A percentile compares a stretch with the other conserved stretches of the same genome.
Evolutionary conservation across 2,329 filamentous ascomycete genomes (phyloP).

Genomic region (Mycocentrospora acerina): DNA sequence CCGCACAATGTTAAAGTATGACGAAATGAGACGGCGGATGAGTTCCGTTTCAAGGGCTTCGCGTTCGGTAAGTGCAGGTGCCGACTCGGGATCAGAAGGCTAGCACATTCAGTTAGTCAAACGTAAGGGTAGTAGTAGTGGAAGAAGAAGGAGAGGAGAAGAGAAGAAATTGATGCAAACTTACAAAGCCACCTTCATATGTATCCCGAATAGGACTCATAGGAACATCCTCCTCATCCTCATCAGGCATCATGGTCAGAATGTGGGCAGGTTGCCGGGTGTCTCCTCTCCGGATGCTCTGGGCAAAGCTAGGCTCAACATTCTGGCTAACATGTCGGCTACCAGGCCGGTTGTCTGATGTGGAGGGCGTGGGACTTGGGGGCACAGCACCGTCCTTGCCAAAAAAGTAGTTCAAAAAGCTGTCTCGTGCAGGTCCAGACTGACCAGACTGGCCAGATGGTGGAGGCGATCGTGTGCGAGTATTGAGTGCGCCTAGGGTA

Average conservation of each 20-base stretch:
- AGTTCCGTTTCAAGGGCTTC: conserved; percentile 97
- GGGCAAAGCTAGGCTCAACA: conserved; percentile 77
- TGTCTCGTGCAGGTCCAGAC: conserved; percentile 67
- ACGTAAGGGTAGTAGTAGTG: too few species aligned
- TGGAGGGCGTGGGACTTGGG: conserved; percentile 40
- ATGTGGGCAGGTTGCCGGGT: conserved; percentile 54
- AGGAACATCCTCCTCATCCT: conserved; percentile 43
- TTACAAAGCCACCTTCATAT: conserved; percentile 61
- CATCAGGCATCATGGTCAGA: conserved; percentile 44
- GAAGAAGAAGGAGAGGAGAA: too few species aligned
- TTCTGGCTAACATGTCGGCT: conserved; percentile 75
- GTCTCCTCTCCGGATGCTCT: conserved; percentile 74
- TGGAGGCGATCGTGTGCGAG: conserved; percentile 62
- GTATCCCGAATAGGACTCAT: conserved; percentile 38
- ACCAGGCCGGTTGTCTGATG: conserved; percentile 42
- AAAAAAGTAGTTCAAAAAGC: conserved; percentile 98
- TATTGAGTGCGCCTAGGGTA: conserved; percentile 61
- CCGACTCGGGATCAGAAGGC: conserved; percentile 54
- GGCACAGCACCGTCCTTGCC: conserved; percentile 78
- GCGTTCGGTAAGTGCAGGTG: conserved; percentile 88
- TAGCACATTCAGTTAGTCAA: conserved; percentile 24
- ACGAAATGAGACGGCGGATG: conserved; percentile 92
- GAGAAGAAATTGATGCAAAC: conserved; percentile 42
- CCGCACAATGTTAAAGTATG: conserved; percentile 98
- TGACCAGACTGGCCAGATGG: conserved; percentile 57